Percentiles rank a stretch among this genome's conserved stretches.
Evolutionary conservation across 495 filamentous ascomycete species (phyloP).

Genomic region (Mytilinidion resinicola): DNA sequence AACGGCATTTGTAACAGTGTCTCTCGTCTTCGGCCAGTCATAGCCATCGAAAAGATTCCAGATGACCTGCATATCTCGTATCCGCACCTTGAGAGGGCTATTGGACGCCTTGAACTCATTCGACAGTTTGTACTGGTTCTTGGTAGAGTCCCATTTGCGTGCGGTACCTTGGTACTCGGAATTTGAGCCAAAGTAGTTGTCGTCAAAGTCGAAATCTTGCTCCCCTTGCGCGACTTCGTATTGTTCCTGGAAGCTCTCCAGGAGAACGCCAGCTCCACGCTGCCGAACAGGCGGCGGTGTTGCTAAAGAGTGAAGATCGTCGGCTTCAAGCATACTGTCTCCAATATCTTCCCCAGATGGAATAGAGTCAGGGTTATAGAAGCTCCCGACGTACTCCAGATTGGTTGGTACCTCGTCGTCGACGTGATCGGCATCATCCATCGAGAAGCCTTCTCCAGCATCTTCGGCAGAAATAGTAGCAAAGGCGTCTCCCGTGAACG

Average conservation of each 20-base stretch:
- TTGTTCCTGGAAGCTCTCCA: slow-evolving; percentile 58
- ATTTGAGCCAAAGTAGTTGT: slow-evolving; percentile 67
- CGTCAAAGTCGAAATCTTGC: slow-evolving; percentile 57
- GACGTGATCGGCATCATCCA: slow-evolving; percentile 33
- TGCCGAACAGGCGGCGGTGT: slow-evolving; percentile 35
- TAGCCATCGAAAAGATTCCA: slow-evolving; percentile 99
- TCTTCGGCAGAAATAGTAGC: neutral
- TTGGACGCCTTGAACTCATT: slow-evolving; percentile 55
- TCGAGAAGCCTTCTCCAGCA: slow-evolving; percentile 17
- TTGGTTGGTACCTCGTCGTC: slow-evolving; percentile 47
- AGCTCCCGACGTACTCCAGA: slow-evolving; percentile 58
- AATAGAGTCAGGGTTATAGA: slow-evolving; percentile 44
- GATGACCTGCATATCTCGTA: slow-evolving; percentile 85
- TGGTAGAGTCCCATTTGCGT: slow-evolving; percentile 70
- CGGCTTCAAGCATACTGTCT: slow-evolving; percentile 45
- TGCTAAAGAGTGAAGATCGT: slow-evolving; percentile 38
- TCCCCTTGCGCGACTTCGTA: slow-evolving; percentile 46
- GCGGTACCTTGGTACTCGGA: slow-evolving; percentile 59
- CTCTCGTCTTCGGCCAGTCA: slow-evolving; percentile 85
- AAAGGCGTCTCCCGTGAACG: slow-evolving; percentile 81
- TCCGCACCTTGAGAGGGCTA: slow-evolving; percentile 68
- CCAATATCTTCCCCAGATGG: slow-evolving; percentile 40
- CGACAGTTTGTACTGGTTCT: slow-evolving; percentile 62
- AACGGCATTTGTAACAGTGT: slow-evolving; percentile 77
- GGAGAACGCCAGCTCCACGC: slow-evolving; percentile 52